Conservation (phyloP, 2,329 filamentous ascomycete species). For the Alternaria triticimaculans region DNA sequence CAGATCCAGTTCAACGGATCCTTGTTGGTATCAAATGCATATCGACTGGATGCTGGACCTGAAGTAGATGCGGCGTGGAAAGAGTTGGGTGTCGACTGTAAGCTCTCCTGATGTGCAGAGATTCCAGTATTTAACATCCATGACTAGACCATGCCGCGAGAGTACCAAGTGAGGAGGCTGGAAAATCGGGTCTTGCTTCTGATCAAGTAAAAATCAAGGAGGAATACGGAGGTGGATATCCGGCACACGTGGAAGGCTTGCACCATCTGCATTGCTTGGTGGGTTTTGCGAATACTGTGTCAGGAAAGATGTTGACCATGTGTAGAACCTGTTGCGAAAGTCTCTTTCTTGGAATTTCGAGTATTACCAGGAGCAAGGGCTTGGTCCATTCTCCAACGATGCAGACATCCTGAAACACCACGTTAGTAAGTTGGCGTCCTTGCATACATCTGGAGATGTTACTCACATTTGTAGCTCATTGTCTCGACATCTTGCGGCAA, state of each 20-base stretch:
- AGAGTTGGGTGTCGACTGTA: slow-evolving; percentile 60
- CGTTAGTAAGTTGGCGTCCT: slow-evolving; percentile 58
- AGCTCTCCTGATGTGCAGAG: not conserved
- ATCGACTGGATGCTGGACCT: slow-evolving; percentile 57
- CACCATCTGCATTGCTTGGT: slow-evolving; percentile 66
- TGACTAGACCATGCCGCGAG: slow-evolving; percentile 48
- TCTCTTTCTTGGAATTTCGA: slow-evolving; percentile 65
- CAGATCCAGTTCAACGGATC: slow-evolving; percentile 62
- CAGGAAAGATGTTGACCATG: not conserved
- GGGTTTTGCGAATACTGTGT: slow-evolving; percentile 4
- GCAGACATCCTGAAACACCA: slow-evolving; percentile 63
- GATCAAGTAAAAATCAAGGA: slow-evolving; percentile 65
- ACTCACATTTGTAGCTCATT: slow-evolving; percentile 53
- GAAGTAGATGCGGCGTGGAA: slow-evolving; percentile 67
- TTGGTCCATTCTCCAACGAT: slow-evolving; percentile 63
- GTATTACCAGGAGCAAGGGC: slow-evolving; percentile 60
- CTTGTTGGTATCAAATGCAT: slow-evolving; percentile 62
- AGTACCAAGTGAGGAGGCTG: slow-evolving; percentile 58
- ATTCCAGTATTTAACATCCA: not conserved
- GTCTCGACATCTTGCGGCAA: slow-evolving; percentile 67
- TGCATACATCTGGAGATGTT: not conserved
- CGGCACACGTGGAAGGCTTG: slow-evolving; percentile 63
- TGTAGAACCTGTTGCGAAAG: slow-evolving; percentile 65
- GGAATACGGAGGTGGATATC: slow-evolving; percentile 65
- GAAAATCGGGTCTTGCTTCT: slow-evolving; percentile 56